These are phyloP conservation scores for Fusarium globosum DNA, from an alignment of 2,329 filamentous ascomycete species.

Conservation along the genomic window DNA sequence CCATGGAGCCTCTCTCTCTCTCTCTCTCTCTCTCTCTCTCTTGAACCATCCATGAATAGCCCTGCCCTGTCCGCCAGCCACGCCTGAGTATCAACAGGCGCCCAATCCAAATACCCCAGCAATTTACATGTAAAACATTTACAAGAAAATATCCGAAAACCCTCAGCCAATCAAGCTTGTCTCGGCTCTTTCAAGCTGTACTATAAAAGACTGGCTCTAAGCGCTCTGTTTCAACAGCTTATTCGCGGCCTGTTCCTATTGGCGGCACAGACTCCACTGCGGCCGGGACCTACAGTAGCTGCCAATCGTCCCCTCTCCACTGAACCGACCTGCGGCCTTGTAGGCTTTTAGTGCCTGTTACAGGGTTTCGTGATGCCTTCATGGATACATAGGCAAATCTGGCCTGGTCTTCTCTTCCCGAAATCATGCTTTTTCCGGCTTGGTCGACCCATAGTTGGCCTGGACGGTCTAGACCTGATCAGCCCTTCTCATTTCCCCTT, in stretches of 20 bases:
- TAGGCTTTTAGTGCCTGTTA: constrained; percentile 17
- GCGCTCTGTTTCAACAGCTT: constrained; percentile 40
- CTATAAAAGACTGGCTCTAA: constrained; percentile 31
- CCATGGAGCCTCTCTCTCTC: not conserved
- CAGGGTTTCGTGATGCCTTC: constrained; percentile 29
- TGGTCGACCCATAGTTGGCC: constrained; percentile 24
- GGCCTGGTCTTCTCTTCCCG: not conserved
- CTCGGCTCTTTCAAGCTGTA: constrained; percentile 6
- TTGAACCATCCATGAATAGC: constrained; percentile 5
- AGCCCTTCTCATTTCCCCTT: constrained; percentile 29
- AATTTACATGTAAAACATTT: constrained; percentile 13
- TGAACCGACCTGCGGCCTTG: constrained; percentile 33
- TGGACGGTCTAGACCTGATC: constrained; percentile 32
- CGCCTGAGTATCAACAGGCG: constrained; percentile 42
- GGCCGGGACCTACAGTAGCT: constrained; percentile 19
- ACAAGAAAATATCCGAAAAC: constrained; percentile 9
- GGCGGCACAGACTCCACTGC: constrained; percentile 22
- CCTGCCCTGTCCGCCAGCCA: constrained; percentile 24
- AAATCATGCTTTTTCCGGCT: constrained; percentile 15
- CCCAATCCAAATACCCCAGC: constrained; percentile 30
- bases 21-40: not conserved
- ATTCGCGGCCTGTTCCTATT: constrained; percentile 40
- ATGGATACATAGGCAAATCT: not conserved
- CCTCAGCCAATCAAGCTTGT: constrained; percentile 26
- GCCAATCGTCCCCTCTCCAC: constrained; percentile 42